Conservation (phyloP, 805 yeast species). For the Yamadazyma scolyti region DNA sequence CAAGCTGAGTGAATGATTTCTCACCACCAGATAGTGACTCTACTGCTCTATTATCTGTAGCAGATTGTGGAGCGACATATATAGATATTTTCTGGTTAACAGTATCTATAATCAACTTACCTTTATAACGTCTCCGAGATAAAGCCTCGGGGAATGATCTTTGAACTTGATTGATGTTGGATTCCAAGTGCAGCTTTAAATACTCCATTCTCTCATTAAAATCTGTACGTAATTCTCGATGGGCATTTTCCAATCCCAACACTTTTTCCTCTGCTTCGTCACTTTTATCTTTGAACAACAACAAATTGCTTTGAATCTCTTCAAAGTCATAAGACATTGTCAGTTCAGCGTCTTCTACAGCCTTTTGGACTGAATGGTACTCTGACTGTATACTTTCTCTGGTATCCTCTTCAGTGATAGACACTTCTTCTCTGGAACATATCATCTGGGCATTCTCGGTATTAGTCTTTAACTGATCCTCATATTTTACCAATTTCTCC, state of each 20-base stretch:
- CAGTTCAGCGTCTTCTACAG: constrained; percentile 50
- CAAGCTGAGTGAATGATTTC: constrained; percentile 88
- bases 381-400: constrained; percentile 48
- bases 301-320: constrained; percentile 47
- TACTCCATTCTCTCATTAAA: constrained; percentile 28
- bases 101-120: constrained; percentile 64
- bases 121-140: constrained; percentile 67
- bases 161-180: constrained; percentile 28
- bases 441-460: constrained; percentile 29
- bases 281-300: constrained; percentile 39
- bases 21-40: constrained; percentile 95
- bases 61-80: constrained; percentile 59
- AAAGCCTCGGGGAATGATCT: constrained; percentile 55
- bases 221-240: constrained; percentile 23
- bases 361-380: constrained; percentile 41
- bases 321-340: constrained; percentile 54
- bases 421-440: constrained; percentile 48
- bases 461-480: constrained; percentile 25
- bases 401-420: constrained; percentile 35
- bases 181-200: constrained; percentile 28
- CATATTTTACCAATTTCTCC: constrained; percentile 8
- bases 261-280: constrained; percentile 41
- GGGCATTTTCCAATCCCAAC: constrained; percentile 26
- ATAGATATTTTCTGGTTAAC: constrained; percentile 48
- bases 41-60: constrained; percentile 60